Evolutionary conservation across 139 green algal species (phyloP).

Genomic region (Picochlorum sp.): DNA sequence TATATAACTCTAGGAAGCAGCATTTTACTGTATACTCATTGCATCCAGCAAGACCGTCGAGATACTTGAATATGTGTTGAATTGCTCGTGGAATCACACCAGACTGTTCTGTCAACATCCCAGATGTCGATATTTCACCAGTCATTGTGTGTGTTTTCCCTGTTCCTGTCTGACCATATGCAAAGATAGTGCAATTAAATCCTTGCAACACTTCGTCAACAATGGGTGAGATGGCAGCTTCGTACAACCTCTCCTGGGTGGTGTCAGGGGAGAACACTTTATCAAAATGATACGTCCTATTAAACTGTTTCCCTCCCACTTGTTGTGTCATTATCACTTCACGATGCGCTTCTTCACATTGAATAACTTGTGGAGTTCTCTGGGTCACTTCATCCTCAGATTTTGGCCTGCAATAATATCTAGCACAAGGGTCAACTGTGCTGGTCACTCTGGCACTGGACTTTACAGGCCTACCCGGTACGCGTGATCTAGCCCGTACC

Average conservation of each 20-base stretch:
- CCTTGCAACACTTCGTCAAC: conserved; percentile 91
- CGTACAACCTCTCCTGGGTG: conserved; percentile 77
- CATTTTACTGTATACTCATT: conserved; percentile 58
- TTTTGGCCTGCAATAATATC: conserved; percentile 38
- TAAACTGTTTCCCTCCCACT: conserved; percentile 60
- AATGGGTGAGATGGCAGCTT: conserved; percentile 73
- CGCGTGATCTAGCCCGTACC: too few relatives aligned
- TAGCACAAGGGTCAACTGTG: too few relatives aligned
- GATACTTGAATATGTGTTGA: conserved; percentile 84
- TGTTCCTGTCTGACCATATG: conserved; percentile 89
- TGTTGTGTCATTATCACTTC: conserved; percentile 76
- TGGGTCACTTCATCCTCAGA: conserved; percentile 61
- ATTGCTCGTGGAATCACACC: conserved; percentile 94
- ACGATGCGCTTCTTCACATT: conserved; percentile 59
- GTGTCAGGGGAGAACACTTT: conserved; percentile 81
- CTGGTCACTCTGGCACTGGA: too few relatives aligned
- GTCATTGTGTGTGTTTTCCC: conserved; percentile 98
- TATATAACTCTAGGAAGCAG: conserved; percentile 97
- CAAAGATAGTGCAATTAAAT: conserved; percentile 89
- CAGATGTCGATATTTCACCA: conserved; percentile 54
- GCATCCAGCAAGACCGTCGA: conserved; percentile 48
- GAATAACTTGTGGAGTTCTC: conserved; percentile 58
- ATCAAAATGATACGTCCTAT: conserved; percentile 88
- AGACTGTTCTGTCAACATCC: conserved; percentile 37
- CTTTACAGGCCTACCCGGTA: too few relatives aligned